phyloP scores from a whole-genome alignment of 129 eudicot species.

The Pulicaria dysenterica region DNA sequence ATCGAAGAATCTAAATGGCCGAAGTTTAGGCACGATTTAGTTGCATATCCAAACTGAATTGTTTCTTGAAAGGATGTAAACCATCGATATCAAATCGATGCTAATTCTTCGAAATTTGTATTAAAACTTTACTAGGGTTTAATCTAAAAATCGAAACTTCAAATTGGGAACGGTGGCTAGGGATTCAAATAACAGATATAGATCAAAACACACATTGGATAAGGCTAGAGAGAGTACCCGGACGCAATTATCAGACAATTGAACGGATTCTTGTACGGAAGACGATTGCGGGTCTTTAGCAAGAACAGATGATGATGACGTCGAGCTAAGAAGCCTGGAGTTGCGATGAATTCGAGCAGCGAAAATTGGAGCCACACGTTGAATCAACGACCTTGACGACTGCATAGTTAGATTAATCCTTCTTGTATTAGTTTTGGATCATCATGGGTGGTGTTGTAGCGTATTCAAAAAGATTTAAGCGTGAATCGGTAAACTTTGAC shows the following conservation, averaged over 20 bases:
- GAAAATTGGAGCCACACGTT: constrained; percentile 55
- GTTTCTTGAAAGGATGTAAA: no score
- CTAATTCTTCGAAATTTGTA: background rate
- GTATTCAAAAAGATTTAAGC: background rate
- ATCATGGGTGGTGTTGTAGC: background rate
- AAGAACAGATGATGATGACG: constrained; percentile 53
- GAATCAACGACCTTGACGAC: constrained; percentile 55
- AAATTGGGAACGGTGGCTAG: background rate
- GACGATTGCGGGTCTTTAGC: constrained; percentile 48
- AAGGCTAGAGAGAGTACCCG: constrained; percentile 42
- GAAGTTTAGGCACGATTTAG: no score
- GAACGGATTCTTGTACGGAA: constrained; percentile 38
- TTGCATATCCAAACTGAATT: no score
- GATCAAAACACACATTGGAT: background rate
- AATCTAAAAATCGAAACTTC: background rate
- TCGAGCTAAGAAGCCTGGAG: constrained; percentile 50
- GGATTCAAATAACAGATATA: background rate
- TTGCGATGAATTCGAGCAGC: constrained; percentile 62
- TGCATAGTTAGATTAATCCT: constrained; percentile 21
- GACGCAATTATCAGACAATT: constrained; percentile 72
- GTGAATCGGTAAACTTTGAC: background rate
- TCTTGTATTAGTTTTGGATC: background rate
- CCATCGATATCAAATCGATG: background rate
- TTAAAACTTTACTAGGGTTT: background rate
- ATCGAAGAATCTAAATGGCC: no score